Evolutionary conservation across 208 protist species (phyloP), one percentile per base, ranked within the genome.

Genomic region (Trypanosomatidae sp.): DNA sequence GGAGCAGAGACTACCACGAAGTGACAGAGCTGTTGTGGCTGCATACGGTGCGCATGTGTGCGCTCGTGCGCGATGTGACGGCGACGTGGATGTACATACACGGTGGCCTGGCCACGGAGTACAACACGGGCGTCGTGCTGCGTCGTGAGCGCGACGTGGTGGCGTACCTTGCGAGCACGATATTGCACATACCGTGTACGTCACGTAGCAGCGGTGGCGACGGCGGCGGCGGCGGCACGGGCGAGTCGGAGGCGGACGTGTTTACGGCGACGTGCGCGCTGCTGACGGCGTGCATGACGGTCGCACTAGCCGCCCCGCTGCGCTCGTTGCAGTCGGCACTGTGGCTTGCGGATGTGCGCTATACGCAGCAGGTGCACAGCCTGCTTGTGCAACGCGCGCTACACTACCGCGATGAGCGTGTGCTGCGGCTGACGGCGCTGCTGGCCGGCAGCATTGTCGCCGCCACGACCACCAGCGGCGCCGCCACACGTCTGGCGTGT

Each of bases 361-460:
- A 80, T 33, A 88, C 77, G 18, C 66, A 68, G 43, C 55, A 92
- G 51, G 61, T 92, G 15, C 83, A 92, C 47, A 54, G 50, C 15
- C 40, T 70, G 16, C 46, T 92, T 18, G 54, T 83, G n/a, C 77
- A 92, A 45, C 71, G 74, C 6, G 69, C 47, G 4, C 60, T 92
- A 28, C 67, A 59, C 6, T 84, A 57, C 43, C 55, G 42, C 10
- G 48, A 84, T 39, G 62, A 66, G 22, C 52, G 46, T 6, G 66
- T 92, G 16, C 61, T 86, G 44, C 51, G 71, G 43, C 38, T 88
- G 20, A 57, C 74, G 2, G 74, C 78, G 15, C 28, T 78, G 16
- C 61, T 88, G 13, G 72, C 69, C 11, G 56, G 61, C 21, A 62
- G 67, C 8, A 72, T 92, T n/a, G 43, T 87, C 22, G 66, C 61